phyloP scores from a whole-genome alignment of 352 stramenopile genomes.

The Peronospora farinosa region DNA sequence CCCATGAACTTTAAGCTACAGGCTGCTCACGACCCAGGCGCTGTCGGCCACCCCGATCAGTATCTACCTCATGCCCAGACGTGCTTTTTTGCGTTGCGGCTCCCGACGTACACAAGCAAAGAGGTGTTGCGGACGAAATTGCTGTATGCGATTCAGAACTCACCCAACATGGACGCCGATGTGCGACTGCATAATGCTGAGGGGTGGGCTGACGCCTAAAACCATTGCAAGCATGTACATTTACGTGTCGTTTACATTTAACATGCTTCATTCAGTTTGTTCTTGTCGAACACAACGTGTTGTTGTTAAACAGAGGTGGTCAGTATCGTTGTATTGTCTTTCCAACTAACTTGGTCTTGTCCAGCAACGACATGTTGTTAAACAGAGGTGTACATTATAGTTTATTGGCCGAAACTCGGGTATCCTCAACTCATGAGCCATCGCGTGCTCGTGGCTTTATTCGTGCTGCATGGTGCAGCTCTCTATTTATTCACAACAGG shows the following conservation, averaged over 20 bases:
- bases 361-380: too few relatives aligned
- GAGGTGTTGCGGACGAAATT: slow-evolving; percentile 82
- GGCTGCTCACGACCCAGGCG: slow-evolving; percentile 73
- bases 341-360: too few relatives aligned
- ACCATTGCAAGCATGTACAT: neutral
- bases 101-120: slow-evolving; percentile 93
- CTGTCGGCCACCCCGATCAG: slow-evolving; percentile 67
- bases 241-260: neutral
- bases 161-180: slow-evolving; percentile 93
- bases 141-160: slow-evolving; percentile 93
- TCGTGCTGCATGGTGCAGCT: slow-evolving; percentile 41
- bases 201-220: slow-evolving; percentile 80
- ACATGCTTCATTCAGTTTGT: too few relatives aligned
- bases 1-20: slow-evolving; percentile 93
- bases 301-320: too few relatives aligned
- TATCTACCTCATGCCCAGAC: slow-evolving; percentile 98
- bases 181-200: slow-evolving; percentile 88
- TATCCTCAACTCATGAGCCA: slow-evolving; percentile 14
- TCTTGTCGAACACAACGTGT: too few relatives aligned
- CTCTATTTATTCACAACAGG: slow-evolving; percentile 81
- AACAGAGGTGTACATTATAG: too few relatives aligned
- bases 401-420: too few relatives aligned
- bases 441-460: slow-evolving; percentile 29
- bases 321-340: too few relatives aligned
- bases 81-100: slow-evolving; percentile 97